Percentiles rank a stretch among this genome's conserved stretches.
These are phyloP conservation scores for Fusarium armeniacum DNA, from an alignment of 2,329 filamentous ascomycete genomes.

Conservation along the genomic window DNA sequence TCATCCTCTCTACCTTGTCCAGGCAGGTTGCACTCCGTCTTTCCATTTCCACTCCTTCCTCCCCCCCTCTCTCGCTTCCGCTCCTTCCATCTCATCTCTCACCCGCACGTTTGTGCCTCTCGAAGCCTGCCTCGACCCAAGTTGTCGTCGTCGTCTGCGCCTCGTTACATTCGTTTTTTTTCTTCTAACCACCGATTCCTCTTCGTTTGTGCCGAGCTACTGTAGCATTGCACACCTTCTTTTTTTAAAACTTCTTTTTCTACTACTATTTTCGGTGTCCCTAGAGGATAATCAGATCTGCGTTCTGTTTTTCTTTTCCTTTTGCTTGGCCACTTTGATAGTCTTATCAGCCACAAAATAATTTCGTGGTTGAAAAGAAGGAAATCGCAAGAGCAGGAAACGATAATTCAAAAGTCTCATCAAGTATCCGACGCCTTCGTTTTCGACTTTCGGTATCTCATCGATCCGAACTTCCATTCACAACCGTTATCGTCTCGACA, in stretches of 20 bases:
- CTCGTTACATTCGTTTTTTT: slow-evolving; percentile 38
- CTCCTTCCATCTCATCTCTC: slow-evolving; percentile 19
- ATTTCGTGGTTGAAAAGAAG: slow-evolving; percentile 23
- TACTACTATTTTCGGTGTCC: slow-evolving; percentile 24
- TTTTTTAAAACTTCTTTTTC: slow-evolving; percentile 15
- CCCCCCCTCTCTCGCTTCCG: slow-evolving; percentile 10
- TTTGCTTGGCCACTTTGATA: slow-evolving; percentile 37
- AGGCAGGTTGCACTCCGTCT: slow-evolving; percentile 21
- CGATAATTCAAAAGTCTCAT: slow-evolving; percentile 33
- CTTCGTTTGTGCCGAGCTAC: slow-evolving; percentile 8
- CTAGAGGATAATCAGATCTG: slow-evolving; percentile 38
- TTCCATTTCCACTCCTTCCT: slow-evolving; percentile 23
- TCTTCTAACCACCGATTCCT: slow-evolving; percentile 27
- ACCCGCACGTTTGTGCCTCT: slow-evolving; percentile 39
- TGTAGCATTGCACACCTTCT: slow-evolving; percentile 11
- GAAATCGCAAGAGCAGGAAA: slow-evolving; percentile 28
- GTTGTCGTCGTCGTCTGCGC: slow-evolving; percentile 46
- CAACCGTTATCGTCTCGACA: slow-evolving; percentile 34
- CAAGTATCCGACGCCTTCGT: slow-evolving; percentile 17
- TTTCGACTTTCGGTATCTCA: slow-evolving; percentile 26
- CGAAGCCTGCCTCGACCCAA: slow-evolving; percentile 43
- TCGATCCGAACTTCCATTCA: slow-evolving; percentile 35
- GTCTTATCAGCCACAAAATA: slow-evolving; percentile 25
- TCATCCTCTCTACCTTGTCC: slow-evolving; percentile 1
- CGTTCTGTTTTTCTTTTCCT: slow-evolving; percentile 18